Percentiles rank a stretch among this genome's conserved stretches.
Evolutionary conservation across 768 basidiomycete species (phyloP).

Genomic region (Rossbeevera mucosa): DNA sequence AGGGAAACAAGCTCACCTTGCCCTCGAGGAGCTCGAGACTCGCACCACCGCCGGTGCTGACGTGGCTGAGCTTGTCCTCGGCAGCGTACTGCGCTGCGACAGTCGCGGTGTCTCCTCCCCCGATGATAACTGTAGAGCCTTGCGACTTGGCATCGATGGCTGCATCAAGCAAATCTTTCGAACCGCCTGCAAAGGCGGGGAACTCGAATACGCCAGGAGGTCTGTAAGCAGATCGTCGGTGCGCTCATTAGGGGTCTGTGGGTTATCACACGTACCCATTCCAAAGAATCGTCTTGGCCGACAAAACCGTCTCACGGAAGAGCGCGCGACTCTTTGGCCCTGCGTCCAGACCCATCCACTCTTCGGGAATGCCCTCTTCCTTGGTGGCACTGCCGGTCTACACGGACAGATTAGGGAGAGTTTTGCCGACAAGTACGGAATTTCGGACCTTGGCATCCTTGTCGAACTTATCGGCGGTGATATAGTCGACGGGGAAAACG

Average conservation of each 20-base stretch:
- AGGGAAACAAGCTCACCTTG: constrained; percentile 56
- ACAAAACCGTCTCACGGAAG: constrained; percentile 74
- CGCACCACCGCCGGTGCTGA: constrained; percentile 93
- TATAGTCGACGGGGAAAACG: constrained; percentile 92
- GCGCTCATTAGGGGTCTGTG: not conserved
- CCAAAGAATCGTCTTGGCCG: constrained; percentile 96
- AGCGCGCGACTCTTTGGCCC: constrained; percentile 80
- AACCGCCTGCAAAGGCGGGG: constrained; percentile 83
- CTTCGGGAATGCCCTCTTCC: constrained; percentile 81
- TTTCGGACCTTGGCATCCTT: constrained; percentile 75
- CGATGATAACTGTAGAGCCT: constrained; percentile 91
- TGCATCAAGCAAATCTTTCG: constrained; percentile 77
- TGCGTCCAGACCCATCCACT: constrained; percentile 93
- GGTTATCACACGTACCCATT: constrained; percentile 59
- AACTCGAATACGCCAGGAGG: constrained; percentile 99
- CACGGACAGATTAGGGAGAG: constrained; percentile 5
- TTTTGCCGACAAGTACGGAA: not conserved
- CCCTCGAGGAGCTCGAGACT: constrained; percentile 95
- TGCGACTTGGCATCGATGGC: constrained; percentile 80
- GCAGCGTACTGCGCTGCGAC: constrained; percentile 81
- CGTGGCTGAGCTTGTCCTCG: constrained; percentile 90
- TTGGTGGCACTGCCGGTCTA: constrained; percentile 78
- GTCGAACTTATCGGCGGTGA: constrained; percentile 93
- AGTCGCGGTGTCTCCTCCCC: constrained; percentile 96
- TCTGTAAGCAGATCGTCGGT: constrained; percentile 38